Base-by-base conservation (phyloP, 108 stramenopile genomes). In the Cafeteria roenbergensis region DNA sequence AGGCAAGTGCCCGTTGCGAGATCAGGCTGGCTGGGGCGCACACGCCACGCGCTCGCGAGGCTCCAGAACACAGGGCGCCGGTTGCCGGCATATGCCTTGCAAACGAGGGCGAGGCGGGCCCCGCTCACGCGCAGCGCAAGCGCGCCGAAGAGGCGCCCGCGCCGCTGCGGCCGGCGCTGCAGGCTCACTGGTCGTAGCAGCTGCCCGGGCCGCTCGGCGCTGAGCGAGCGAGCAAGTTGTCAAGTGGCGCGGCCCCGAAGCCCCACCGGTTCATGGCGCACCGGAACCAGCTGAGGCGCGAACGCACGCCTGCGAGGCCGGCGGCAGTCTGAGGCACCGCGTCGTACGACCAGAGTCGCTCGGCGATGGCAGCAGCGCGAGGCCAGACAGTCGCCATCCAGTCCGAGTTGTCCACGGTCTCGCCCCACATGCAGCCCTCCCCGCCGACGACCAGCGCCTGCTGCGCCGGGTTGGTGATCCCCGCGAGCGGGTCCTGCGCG, bases 381-480 rank as follows among this genome's bases (percentile, higher is more conserved):
- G 87, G 85, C 82, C 83, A 88, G 17, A 84, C 73, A 3, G 78
- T 71, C 24, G 61, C 62, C 6, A 67, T 54, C 48, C 85, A 66
- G 69, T 84, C 79, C 26, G 71, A 71, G 8, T 66, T 48, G 63
- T 84, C 83, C n/a, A 80, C 83, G 35, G 71, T 75, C 64, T 88
- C 87, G 32, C 78, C 80, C 85, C 85, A 85, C 62, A 52, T 26
- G 33, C 25, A 22, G 42, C 82, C 86, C 58, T 85, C 78, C 3
- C 87, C 87, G 12, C 87, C 87, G 21, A 88, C 66, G 54, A 84
- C 66, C 8, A 75, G 70, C 24, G 77, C 57, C 21, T 29, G 34
- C 21, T 26, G 62, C 35, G 67, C 31, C 0, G 63, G 68, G 24
- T 69, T 65, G 17, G 72, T 50, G 24, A 69, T 65, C 3, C 74